phyloP scores from a whole-genome alignment of 2,329 filamentous ascomycete genomes.

The Pseudonectria buxi region DNA sequence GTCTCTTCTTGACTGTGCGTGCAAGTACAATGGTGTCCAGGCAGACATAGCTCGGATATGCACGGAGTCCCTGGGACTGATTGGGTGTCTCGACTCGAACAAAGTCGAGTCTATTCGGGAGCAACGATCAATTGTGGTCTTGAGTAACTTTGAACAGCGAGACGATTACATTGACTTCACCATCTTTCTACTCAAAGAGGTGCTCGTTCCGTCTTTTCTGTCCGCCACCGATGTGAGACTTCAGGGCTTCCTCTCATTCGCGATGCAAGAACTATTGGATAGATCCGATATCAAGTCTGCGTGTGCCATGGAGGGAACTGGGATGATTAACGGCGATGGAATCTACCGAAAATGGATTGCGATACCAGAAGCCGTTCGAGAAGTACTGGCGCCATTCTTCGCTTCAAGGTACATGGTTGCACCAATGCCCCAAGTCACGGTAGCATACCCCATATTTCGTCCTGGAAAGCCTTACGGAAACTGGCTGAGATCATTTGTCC shows the following conservation, averaged over 20 bases:
- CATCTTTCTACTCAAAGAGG: slow-evolving; percentile 75
- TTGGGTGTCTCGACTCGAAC: slow-evolving; percentile 89
- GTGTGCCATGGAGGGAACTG: slow-evolving; percentile 34
- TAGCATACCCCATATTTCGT: slow-evolving; percentile 73
- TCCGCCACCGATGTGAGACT: slow-evolving; percentile 81
- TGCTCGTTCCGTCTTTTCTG: slow-evolving; percentile 84
- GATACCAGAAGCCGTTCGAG: slow-evolving; percentile 70
- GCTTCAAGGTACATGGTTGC: slow-evolving; percentile 74
- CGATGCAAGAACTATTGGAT: slow-evolving; percentile 85
- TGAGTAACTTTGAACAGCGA: slow-evolving; percentile 75
- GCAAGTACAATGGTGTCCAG: slow-evolving; percentile 67
- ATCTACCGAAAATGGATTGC: slow-evolving; percentile 69
- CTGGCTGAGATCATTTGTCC: slow-evolving; percentile 76
- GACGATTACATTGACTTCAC: slow-evolving; percentile 82
- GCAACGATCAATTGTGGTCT: slow-evolving; percentile 74
- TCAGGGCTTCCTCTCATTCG: slow-evolving; percentile 88
- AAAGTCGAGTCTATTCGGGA: slow-evolving; percentile 73
- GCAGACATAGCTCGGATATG: slow-evolving; percentile 64
- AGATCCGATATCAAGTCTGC: slow-evolving; percentile 65
- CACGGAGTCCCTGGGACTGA: slow-evolving; percentile 75
- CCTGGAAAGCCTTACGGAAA: slow-evolving; percentile 61
- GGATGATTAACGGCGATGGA: slow-evolving; percentile 43
- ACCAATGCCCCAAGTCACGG: slow-evolving; percentile 48
- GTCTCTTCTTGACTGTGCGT: slow-evolving; percentile 75
- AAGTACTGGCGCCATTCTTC: slow-evolving; percentile 81